These are phyloP conservation scores for Theileria annulata DNA, from an alignment of 169 alveolate genomes.

Conservation along the genomic window DNA sequence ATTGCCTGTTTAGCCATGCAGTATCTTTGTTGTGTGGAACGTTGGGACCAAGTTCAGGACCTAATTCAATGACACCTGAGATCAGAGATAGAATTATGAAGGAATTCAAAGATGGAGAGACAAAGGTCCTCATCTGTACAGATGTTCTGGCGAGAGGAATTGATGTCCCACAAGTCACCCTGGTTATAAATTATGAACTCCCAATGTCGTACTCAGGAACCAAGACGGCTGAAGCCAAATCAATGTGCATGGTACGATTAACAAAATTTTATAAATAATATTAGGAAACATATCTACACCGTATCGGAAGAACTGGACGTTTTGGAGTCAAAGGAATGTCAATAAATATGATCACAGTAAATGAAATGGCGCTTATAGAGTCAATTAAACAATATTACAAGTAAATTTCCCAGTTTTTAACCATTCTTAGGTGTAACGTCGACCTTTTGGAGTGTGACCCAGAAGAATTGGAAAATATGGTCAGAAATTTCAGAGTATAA, in stretches of 20 bases:
- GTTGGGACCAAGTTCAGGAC: slow-evolving; percentile 34
- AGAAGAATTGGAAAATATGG: slow-evolving; percentile 66
- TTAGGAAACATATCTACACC: slow-evolving; percentile 92
- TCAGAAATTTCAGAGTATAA: slow-evolving; percentile 63
- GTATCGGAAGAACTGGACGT: slow-evolving; percentile 98
- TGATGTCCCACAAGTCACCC: slow-evolving; percentile 95
- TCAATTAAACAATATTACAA: slow-evolving; percentile 72
- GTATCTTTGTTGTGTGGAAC: slow-evolving; percentile 86
- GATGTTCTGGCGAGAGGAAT: slow-evolving; percentile 98
- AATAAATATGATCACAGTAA: slow-evolving; percentile 78
- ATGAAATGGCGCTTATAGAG: slow-evolving; percentile 69
- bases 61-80: slow-evolving; percentile 88
- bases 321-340: slow-evolving; percentile 96
- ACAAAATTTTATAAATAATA: background rate
- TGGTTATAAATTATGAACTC: slow-evolving; percentile 93
- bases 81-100: slow-evolving; percentile 93
- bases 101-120: slow-evolving; percentile 92
- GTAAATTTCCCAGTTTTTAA: slow-evolving; percentile 32
- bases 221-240: slow-evolving; percentile 29
- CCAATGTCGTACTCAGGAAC: slow-evolving; percentile 82
- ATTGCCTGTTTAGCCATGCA: slow-evolving; percentile 65
- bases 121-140: slow-evolving; percentile 95
- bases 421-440: slow-evolving; percentile 49
- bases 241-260: slow-evolving; percentile 44
- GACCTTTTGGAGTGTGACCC: slow-evolving; percentile 61